Percentiles rank a stretch among this genome's conserved stretches.
phyloP scores from a whole-genome alignment of 345 rosid species.

The Linum usitatissimum region DNA sequence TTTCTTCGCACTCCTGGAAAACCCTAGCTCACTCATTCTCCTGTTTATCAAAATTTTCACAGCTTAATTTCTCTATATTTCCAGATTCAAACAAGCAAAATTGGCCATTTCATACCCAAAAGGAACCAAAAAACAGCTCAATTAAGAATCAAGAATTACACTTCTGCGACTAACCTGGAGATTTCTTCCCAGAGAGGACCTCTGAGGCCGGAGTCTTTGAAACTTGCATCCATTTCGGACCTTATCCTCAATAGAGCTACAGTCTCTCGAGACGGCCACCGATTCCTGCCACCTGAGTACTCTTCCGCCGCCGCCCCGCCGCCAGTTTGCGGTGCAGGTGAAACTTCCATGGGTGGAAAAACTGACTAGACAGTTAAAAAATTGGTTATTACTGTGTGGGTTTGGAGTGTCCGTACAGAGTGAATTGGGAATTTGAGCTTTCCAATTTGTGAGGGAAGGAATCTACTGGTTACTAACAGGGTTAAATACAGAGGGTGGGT shows the following conservation, averaged over 20 bases:
- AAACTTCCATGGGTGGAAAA: conserved; percentile 24
- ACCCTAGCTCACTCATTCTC: conserved; percentile 22
- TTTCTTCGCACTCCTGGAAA: conserved; percentile 24
- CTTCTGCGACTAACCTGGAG: conserved; percentile 17
- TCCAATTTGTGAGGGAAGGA: neutral
- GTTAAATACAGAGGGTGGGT: neutral
- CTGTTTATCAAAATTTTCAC: conserved; percentile 6
- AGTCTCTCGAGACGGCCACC: conserved; percentile 26
- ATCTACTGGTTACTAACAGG: neutral
- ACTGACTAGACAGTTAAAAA: no score
- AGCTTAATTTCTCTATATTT: neutral
- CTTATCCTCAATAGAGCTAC: conserved; percentile 21
- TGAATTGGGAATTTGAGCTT: no score
- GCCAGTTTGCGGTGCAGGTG: conserved; percentile 23
- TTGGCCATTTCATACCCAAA: no score
- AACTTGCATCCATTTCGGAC: conserved; percentile 21
- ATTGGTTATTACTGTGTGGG: no score
- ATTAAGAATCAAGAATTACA: no score
- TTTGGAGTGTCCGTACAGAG: no score
- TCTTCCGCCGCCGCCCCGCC: conserved; percentile 15
- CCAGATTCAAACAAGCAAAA: neutral
- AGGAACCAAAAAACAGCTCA: neutral
- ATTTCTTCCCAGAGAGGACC: conserved; percentile 27
- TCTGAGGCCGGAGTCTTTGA: conserved; percentile 14
- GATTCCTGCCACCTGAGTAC: conserved; percentile 8